Evolutionary conservation across 495 filamentous ascomycete species (phyloP).

Genomic region (Aspergillus nidulans): DNA sequence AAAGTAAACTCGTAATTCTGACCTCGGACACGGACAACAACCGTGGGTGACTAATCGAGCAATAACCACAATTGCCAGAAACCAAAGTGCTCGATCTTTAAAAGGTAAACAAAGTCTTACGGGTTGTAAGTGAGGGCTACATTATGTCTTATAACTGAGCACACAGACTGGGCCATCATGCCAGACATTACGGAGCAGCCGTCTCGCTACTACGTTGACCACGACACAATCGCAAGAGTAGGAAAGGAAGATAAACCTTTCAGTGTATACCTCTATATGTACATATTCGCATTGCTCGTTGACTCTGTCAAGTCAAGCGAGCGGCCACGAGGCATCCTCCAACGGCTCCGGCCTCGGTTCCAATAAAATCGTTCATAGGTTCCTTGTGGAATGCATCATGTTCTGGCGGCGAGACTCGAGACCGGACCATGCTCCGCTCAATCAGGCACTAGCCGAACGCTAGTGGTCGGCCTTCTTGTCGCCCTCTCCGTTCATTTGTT

Average conservation of each 20-base stretch:
- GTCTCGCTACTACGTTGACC: not conserved
- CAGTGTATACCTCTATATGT: constrained; percentile 45
- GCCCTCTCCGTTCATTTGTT: constrained; percentile 60
- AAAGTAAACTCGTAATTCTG: not conserved
- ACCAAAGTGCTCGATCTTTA: too few species aligned
- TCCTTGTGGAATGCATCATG: not conserved
- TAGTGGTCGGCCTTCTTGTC: constrained; percentile 59
- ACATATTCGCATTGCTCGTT: constrained; percentile 27
- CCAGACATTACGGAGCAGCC: not conserved
- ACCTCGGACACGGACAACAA: not conserved
- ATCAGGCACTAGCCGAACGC: constrained; percentile 14
- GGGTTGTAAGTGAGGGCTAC: too few species aligned
- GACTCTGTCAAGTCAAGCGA: constrained; percentile 1
- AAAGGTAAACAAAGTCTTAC: too few species aligned
- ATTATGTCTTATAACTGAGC: too few species aligned
- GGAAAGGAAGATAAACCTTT: constrained; percentile 24
- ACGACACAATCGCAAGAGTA: not conserved
- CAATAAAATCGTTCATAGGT: not conserved
- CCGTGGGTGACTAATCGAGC: not conserved
- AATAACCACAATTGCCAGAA: too few species aligned
- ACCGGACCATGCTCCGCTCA: constrained; percentile 5
- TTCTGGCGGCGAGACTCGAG: not conserved
- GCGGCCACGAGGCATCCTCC: constrained; percentile 1
- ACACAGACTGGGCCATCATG: not conserved
- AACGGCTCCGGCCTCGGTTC: constrained; percentile 8